Base-by-base conservation (phyloP, 2,329 filamentous ascomycete genomes). In the Paraphoma sp. region DNA sequence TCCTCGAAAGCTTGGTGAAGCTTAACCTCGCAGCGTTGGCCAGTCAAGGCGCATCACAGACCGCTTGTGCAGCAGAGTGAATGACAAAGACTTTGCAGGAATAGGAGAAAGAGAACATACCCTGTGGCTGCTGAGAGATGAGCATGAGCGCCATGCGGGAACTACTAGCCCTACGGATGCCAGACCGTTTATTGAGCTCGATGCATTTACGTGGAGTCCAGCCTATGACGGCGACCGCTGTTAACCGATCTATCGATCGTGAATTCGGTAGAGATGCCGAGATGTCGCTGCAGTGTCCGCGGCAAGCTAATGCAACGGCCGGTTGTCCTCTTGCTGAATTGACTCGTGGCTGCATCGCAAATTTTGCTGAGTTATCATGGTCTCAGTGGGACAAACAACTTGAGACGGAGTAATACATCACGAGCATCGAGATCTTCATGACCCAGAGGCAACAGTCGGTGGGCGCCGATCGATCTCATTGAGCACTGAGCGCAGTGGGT, bases 1-100 rank as follows among this genome's bases (percentile, higher is more conserved):
- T 46, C n/a, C 43, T 17, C 11, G 16, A 51, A 56, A 56, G 53
- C 53, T 55, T 55, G 33, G 43, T 38, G 14, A 50, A 47, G 47
- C 46, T 54, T 50, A 30, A 49, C 28, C n/a, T 12, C 29, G 11
- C 17, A 10, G 29, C 17, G 48, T 40, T 16, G 45, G 30, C 51
- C 40, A 54, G 29, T 45, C 3, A 30, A 10, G 44, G 29, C n/a
- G 40, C 51, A 48, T 48, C 45, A 36, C 44, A 38, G 6, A 2
- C 28, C 28, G 18, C 29, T 12, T 18, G 38, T 43, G 45, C 18
- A 31, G 28, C 29, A 12, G 17, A 7, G 29, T 16, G 36, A 16
- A 49, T 42, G 47, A 42, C 36, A 17, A 42, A 49, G 16, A 28
- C 18, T 38, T 23, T 41, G 12, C 10, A 5, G 40, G n/a, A 17